Evolutionary conservation across 2,329 filamentous ascomycete genomes (phyloP), one percentile per base, ranked within the genome.

Genomic region (Kalmusia sp.): DNA sequence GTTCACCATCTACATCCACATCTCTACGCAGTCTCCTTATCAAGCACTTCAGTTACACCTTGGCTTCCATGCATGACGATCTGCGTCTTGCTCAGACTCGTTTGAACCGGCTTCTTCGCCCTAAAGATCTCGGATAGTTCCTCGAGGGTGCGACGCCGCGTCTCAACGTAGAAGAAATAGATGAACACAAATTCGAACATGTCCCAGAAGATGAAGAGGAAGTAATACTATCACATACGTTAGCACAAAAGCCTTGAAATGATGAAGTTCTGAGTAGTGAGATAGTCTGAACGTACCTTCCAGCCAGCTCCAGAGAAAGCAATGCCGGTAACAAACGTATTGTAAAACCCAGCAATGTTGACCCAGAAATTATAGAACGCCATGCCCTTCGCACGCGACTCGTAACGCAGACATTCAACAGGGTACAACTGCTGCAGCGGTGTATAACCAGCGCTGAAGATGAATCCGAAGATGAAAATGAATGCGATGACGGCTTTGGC

Each of bases 361-460:
- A 78, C 76, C 62, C 74, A 75, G 51, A 80, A 72, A 40, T 79
- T 78, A 57, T 79, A 79, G 57, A 79, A 73, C 6, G 75, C 77
- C 73, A 80, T 80, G 2, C 79, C 79, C 58, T 81, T 82, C 2
- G 79, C 79, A 14, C 79, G 70, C 0, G 69, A 76, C 52, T 79
- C 76, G 52, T 80, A 80, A 5, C 75, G 71, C 14, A 82, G 67
- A 59, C 76, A 79, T 56, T 82, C 79, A n/a, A 80, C 78, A 0
- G 77, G 76, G 58, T 81, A 82, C 2, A 82, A 58, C 11, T 76
- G 76, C 59, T 79, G 77, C 15, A 81, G 64, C 2, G 79, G 78
- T 6, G 77, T 79, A 50, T 76, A 79, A 5, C 72, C 73, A 6
- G 70, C 68, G 6, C 66, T 62, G 51, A 67, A 73, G 31, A 76